phyloP scores from a whole-genome alignment of 176 grass and related monocot genomes.

The Zea mays region DNA sequence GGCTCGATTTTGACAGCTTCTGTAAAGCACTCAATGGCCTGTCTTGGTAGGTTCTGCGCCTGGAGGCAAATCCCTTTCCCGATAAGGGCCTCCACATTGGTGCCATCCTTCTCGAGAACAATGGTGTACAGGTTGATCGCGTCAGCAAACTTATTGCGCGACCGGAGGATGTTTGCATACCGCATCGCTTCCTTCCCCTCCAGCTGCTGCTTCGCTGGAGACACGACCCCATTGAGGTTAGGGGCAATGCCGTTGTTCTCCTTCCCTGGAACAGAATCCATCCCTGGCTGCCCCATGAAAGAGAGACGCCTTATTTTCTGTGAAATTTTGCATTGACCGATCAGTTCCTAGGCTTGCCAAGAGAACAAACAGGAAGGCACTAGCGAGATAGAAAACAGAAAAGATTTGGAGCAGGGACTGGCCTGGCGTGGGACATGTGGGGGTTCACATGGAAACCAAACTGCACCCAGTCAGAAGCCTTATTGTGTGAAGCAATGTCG shows the following conservation, averaged over 20 bases:
- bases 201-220: constrained; percentile 28
- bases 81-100: constrained; percentile 86
- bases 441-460: not conserved
- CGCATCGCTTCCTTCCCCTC: constrained; percentile 56
- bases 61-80: constrained; percentile 93
- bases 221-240: constrained; percentile 15
- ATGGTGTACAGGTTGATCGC: constrained; percentile 69
- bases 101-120: constrained; percentile 57
- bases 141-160: constrained; percentile 81
- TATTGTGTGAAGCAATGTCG: not conserved
- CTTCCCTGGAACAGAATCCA: constrained; percentile 32
- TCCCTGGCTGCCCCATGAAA: constrained; percentile 42
- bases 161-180: constrained; percentile 86
- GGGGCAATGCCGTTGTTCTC: constrained; percentile 37
- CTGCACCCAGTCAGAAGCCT: constrained; percentile 2
- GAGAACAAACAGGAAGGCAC: not conserved
- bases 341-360: not conserved
- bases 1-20: constrained; percentile 71
- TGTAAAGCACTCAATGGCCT: constrained; percentile 70
- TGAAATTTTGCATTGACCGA: not conserved
- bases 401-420: constrained; percentile 15
- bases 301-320: constrained; percentile 26
- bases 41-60: constrained; percentile 60
- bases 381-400: not conserved
- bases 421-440: not conserved